Percentiles rank a stretch among this genome's conserved stretches.
Evolutionary conservation across 1,284 basidiomycete species (phyloP).

Genomic region (Fomes fomentarius): DNA sequence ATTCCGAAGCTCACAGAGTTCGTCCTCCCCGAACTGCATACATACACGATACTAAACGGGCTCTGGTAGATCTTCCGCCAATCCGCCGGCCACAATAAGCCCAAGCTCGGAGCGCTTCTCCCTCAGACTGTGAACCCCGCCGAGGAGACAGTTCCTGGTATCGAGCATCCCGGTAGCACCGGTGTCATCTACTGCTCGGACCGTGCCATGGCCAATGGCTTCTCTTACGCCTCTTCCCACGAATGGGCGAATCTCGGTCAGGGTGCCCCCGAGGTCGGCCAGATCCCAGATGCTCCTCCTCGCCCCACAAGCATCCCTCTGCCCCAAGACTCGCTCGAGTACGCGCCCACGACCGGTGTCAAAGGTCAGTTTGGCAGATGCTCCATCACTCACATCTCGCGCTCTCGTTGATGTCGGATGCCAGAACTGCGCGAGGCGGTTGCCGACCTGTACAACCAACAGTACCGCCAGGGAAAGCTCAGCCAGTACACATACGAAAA

Average conservation of each 20-base stretch:
- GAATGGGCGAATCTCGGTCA: slow-evolving; percentile 88
- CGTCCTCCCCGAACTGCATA: slow-evolving; percentile 17
- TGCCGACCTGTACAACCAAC: slow-evolving; percentile 85
- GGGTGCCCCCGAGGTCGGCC: slow-evolving; percentile 88
- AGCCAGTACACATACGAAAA: slow-evolving; percentile 92
- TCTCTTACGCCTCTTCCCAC: slow-evolving; percentile 74
- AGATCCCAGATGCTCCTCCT: slow-evolving; percentile 73
- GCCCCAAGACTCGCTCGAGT: slow-evolving; percentile 82
- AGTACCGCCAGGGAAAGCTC: slow-evolving; percentile 78
- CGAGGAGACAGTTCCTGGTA: slow-evolving; percentile 84
- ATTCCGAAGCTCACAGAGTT: slow-evolving; percentile 86
- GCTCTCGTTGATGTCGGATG: slow-evolving; percentile 17
- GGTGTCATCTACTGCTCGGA: slow-evolving; percentile 90
- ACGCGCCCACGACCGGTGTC: slow-evolving; percentile 92
- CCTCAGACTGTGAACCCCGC: slow-evolving; percentile 75
- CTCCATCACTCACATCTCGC: slow-evolving; percentile 16
- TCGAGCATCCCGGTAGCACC: slow-evolving; percentile 76
- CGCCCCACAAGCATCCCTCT: slow-evolving; percentile 68
- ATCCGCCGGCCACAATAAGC: slow-evolving; percentile 69
- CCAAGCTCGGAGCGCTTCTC: slow-evolving; percentile 50
- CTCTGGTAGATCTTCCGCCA: slow-evolving; percentile 65
- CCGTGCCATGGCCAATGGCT: slow-evolving; percentile 88
- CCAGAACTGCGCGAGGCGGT: slow-evolving; percentile 68
- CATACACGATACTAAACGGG: neutral
- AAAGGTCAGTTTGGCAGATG: slow-evolving; percentile 53